Conservation (phyloP, 2,329 filamentous ascomycete species). For the Coniella lustricola region DNA sequence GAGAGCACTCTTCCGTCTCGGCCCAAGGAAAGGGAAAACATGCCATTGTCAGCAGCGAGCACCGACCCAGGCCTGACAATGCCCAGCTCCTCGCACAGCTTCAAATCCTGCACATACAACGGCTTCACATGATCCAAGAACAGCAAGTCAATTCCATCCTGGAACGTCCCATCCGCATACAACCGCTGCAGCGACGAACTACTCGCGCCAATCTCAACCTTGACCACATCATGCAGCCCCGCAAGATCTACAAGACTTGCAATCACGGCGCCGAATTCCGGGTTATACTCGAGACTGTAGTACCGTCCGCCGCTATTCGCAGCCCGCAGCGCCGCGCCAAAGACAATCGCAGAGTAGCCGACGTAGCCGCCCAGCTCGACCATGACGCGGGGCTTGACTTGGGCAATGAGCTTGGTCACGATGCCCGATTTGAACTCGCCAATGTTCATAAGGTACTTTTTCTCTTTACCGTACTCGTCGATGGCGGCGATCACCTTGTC, state of each 20-base stretch:
- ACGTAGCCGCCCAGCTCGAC: slow-evolving; percentile 76
- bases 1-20: not conserved
- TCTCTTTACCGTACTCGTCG: slow-evolving; percentile 54
- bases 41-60: slow-evolving; percentile 58
- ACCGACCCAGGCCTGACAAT: slow-evolving; percentile 57
- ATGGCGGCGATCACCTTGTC: slow-evolving; percentile 59
- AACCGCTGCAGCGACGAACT: slow-evolving; percentile 58
- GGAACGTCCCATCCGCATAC: slow-evolving; percentile 43
- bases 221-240: slow-evolving; percentile 62
- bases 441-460: slow-evolving; percentile 74
- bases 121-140: slow-evolving; percentile 81
- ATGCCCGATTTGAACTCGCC: slow-evolving; percentile 68
- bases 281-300: slow-evolving; percentile 65
- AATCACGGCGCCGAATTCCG: slow-evolving; percentile 66
- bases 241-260: slow-evolving; percentile 64
- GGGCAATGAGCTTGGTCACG: slow-evolving; percentile 59
- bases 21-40: too few relatives aligned
- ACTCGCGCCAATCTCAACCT: slow-evolving; percentile 63
- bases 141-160: slow-evolving; percentile 56
- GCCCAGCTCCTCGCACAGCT: slow-evolving; percentile 65
- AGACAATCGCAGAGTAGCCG: slow-evolving; percentile 74
- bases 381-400: slow-evolving; percentile 39
- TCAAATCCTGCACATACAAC: slow-evolving; percentile 66
- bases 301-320: slow-evolving; percentile 60
- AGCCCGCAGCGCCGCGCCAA: slow-evolving; percentile 56